Base-by-base conservation (phyloP, 768 basidiomycete genomes). In the Mycena pura region DNA sequence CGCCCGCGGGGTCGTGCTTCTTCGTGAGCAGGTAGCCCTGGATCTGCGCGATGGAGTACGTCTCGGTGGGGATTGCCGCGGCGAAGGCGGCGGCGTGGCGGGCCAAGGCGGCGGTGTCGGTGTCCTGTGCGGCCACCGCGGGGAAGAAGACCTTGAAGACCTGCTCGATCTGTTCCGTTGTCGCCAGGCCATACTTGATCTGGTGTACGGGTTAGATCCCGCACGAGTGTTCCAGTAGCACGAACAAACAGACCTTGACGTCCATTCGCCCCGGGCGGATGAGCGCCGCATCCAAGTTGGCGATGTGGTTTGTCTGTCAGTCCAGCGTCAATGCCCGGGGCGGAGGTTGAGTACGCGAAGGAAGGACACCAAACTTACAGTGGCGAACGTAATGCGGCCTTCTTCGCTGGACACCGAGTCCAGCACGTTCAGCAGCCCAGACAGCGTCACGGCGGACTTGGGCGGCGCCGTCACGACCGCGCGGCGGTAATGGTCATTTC, bases 21-120 rank as follows among this genome's bases (percentile, higher is more conserved):
- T n/a, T 43, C 41, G 45, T 46, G 8, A 46, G 19, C 22, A 46
- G 25, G 19, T 46, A 46, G n/a, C 55, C 55, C 32, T 57, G 55
- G 29, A 57, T 28, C 31, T 57, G 55, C 25, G 55, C 55, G 55
- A 57, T 57, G 8, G 55, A 57, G 32, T 57, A 57, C 22, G 44
- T 46, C 13, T 46, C 28, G 11, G 43, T 21, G 22, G 55, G 55
- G n/a, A 57, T 38, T 6, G 31, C 10, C 13, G 10, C 25, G 34
- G 55, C 55, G 44, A 57, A 57, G 11, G 27, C 28, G 17, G n/a
- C 40, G 6, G 55, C 55, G 21, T 27, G 34, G 17, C 9, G 21
- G n/a, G 9, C 29, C 21, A 47, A 17, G 17, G 19, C 21, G 31
- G 32, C 21, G 22, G 45, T 44, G 28, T 43, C 21, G 24, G 27